Percentiles rank a stretch among this genome's conserved stretches.
These are phyloP conservation scores for Allium cepa DNA, from an alignment of 106 monocot species.

Conservation along the genomic window DNA sequence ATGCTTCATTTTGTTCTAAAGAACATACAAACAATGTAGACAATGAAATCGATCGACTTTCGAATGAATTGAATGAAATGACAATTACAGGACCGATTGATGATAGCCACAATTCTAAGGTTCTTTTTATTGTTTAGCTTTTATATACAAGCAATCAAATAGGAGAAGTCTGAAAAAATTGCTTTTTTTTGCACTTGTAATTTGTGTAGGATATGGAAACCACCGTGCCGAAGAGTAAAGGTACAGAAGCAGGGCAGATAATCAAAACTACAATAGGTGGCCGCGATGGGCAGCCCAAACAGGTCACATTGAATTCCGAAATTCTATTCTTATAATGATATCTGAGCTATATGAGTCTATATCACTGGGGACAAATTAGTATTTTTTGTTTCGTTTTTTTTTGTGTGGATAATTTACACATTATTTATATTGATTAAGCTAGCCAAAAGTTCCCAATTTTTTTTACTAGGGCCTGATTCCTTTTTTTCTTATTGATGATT, in stretches of 20 bases:
- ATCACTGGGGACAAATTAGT: no score
- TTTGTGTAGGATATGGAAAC: not conserved
- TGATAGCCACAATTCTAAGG: constrained; percentile 7
- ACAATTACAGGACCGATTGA: constrained; percentile 20
- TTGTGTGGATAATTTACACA: no score
- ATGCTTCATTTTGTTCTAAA: no score
- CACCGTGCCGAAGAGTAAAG: not conserved
- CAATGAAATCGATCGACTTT: constrained; percentile 19
- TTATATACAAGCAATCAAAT: not conserved
- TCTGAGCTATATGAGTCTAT: no score
- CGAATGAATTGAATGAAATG: constrained; percentile 37
- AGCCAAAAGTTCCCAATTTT: no score
- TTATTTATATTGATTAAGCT: no score
- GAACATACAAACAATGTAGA: not conserved
- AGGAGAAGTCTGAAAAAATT: no score
- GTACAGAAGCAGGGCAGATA: constrained; percentile 3
- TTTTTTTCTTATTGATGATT: no score
- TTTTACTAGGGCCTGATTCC: no score
- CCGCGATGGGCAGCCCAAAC: constrained; percentile 3
- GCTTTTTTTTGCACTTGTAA: not conserved
- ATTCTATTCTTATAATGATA: not conserved
- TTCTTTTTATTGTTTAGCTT: not conserved
- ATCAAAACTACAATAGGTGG: constrained; percentile 3
- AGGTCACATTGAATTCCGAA: not conserved
- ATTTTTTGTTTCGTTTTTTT: no score